Base-by-base conservation (phyloP, 2,329 filamentous ascomycete genomes). In the Sclerotinia subarctica region DNA sequence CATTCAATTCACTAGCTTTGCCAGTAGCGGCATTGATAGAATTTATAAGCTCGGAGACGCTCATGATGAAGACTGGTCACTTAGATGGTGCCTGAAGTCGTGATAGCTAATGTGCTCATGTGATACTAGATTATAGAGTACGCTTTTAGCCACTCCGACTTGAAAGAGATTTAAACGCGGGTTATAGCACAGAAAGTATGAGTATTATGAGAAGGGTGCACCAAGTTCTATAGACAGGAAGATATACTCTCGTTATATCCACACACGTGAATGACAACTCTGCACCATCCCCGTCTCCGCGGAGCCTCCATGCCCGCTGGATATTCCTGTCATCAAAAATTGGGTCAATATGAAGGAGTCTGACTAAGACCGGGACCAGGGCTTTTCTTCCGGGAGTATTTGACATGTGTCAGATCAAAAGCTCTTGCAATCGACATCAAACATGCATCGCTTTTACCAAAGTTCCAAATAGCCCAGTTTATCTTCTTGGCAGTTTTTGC, bases 11-110 rank as follows among this genome's bases (percentile, higher is more conserved):
- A 42, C 21, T 11, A 26, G 24, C 8, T 32, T 17, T 26, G 3
- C n/a, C 8, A n/a, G 51, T 29, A n/a, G 38, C 24, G 17, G 42
- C 15, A 64, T 57, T 51, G 4, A 64, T 64, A 19, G 66, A 64
- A 10, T 56, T n/a, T 24, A 68, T 57, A 19, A 68, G 38, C 46
- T 64, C 29, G 6, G 49, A 64, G 24, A 64, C 42, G 6, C 26
- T n/a, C 58, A 68, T 64, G 5, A 15, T 46, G 26, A 11, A 46
- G 26, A 24, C 5, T 13, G n/a, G 11, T 17, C 44, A 46, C 17
- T 35, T 8, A 29, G n/a, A 19, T 21, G 17, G n/a, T 21, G 17
- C 15, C 17, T 13, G 51, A 42, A 42, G 38, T 42, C 4, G 29
- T n/a, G 1, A n/a, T 11, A 13, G 2, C 13, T 17, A 17, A 17